Evolutionary conservation across 2,329 filamentous ascomycete genomes (phyloP).

Genomic region (Talaromyces atroroseus): DNA sequence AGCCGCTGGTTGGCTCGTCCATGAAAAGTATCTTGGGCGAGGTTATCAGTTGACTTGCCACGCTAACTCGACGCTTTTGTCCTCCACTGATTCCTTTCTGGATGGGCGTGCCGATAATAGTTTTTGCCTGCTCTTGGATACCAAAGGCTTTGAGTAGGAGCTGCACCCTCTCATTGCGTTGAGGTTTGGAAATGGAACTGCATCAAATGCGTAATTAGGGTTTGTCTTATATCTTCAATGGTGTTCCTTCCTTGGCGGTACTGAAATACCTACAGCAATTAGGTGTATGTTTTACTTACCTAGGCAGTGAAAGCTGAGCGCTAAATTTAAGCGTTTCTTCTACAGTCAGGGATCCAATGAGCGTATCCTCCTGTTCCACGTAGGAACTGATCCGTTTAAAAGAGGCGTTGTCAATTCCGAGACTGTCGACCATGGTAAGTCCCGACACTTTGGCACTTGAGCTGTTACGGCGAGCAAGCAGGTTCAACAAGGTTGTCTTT

Average conservation of each 20-base stretch:
- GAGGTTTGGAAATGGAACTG: conserved; percentile 49
- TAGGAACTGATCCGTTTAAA: conserved; percentile 67
- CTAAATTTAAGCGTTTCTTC: conserved; percentile 74
- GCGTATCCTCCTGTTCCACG: conserved; percentile 82
- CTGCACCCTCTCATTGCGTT: conserved; percentile 59
- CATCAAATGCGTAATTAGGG: neutral
- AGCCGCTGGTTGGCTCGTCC: conserved; percentile 76
- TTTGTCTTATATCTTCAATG: neutral
- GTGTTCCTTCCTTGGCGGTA: neutral
- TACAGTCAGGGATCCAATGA: conserved; percentile 76
- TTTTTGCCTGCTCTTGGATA: conserved; percentile 61
- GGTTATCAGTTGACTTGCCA: conserved; percentile 76
- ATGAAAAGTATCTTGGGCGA: conserved; percentile 75
- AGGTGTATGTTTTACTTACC: conserved; percentile 33
- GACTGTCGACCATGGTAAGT: conserved; percentile 59
- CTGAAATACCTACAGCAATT: neutral
- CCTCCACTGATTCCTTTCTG: conserved; percentile 79
- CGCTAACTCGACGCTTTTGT: conserved; percentile 74
- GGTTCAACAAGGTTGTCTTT: conserved; percentile 79
- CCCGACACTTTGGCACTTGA: conserved; percentile 52
- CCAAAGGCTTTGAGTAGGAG: conserved; percentile 68
- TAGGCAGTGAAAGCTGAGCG: conserved; percentile 59
- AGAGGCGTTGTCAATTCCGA: conserved; percentile 43
- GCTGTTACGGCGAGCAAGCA: conserved; percentile 60
- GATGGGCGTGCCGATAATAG: conserved; percentile 74